Base-by-base conservation (phyloP, 257 asterid species). In the Solanum dulcamara region DNA sequence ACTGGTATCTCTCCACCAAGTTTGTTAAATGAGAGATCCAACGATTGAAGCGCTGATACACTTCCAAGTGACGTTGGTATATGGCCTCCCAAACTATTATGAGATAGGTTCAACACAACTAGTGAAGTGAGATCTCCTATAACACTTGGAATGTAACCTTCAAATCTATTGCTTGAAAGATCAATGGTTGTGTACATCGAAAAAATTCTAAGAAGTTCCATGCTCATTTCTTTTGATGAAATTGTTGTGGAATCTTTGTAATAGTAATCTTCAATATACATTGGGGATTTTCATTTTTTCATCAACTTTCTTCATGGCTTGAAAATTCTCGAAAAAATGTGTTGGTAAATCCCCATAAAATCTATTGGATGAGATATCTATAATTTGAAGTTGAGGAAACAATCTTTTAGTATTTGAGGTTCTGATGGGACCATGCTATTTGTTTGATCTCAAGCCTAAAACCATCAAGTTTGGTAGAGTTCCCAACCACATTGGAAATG, bases 401-500 rank as follows among this genome's bases (percentile, higher is more conserved):
- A 14, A 37, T 12, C 30, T 20, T 10, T 70, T 35, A 35, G 30
- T 42, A 30, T 35, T 57, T 81, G 44, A 50, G 24, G 44, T 32
- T 37, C 26, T 28, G 20, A 85, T 51, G 75, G 30, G 33, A 3
- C 87, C 84, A 37, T 74, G 44, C 33, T 74, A 75, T 5, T 57
- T 30, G 30, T 85, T 74, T 17, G 77, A 85, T 30, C 48, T 51
- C 24, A 84, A 67, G 1, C 22, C 32, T 33, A 32, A 67, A 33
- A 37, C 32, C 60, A 53, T 46, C n/a, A 66, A 32, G 74, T 66
- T 66, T 32, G 74, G 74, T 66, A 66, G 24, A 67, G 60, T 84
- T 70, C n/a, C 83, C 12, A 84, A 40, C 86, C 86, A 84, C 37
- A 20, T 30, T 4, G 86, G 86, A 4, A 84, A 72, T 22, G 83